Base-by-base conservation (phyloP, 306 rosid genomes). In the Cucumis hystrix region DNA sequence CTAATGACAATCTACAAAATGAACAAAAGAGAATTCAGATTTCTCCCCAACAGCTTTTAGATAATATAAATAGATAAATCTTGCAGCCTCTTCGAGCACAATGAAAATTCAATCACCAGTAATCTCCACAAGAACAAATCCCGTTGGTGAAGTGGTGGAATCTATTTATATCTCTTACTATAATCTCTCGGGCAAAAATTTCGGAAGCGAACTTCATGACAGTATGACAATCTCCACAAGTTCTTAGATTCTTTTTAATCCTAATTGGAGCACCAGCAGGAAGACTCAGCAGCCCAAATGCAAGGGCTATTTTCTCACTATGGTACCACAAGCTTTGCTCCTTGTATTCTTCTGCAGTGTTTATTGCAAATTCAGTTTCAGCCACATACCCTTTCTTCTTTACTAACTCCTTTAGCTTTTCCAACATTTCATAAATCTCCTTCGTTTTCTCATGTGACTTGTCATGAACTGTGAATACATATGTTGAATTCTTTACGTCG, bases 241-340 rank as follows among this genome's bases (percentile, higher is more conserved):
- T 89, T 79, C 91, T 89, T 68, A 85, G 79, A 80, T 87, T 84
- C 81, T 87, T 85, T 78, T 84, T 85, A 77, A 89, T 89, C 74
- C 86, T 89, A 51, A 84, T 21, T 11, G 93, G 85, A 58, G 85
- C 85, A 61, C 80, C 85, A 74, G 75, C 74, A 57, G 89, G 89
- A 49, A 89, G 88, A 47, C 77, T 85, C 86, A 82, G 76, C 74
- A 87, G 83, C 71, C 91, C 91, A 81, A 89, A 86, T 73, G 87
- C 93, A 43, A 84, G 87, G 55, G 89, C 87, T 45, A 89, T 74
- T 77, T 84, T 87, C 85, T 89, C 87, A 6, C 88, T 87, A 68
- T 87, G 88, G 74, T 76, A 65, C 88, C 88, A 85, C 82, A 87
- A 74, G 78, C 83, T 85, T 67, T 84, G 87, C 82, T 85, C 91